These are phyloP conservation scores for Geotrichum aggregatum DNA, from an alignment of 1,139 yeast genomes.

Conservation along the genomic window DNA sequence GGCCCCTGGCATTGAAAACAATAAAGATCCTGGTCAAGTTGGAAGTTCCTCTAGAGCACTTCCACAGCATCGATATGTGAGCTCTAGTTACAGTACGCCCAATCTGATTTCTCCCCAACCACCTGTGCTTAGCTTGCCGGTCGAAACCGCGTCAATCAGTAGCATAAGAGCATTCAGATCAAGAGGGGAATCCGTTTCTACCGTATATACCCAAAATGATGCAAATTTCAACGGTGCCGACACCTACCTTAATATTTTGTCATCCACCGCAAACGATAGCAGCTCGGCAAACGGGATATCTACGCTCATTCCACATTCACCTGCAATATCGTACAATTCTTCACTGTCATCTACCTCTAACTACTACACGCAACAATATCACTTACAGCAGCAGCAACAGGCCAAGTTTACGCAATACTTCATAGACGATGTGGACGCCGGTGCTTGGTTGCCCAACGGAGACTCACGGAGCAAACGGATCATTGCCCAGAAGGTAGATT, in stretches of 20 bases:
- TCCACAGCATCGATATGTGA: background rate
- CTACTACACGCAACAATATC: conserved; percentile 18
- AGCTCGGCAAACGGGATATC: conserved; percentile 7
- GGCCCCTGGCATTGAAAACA: background rate
- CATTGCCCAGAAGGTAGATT: conserved; percentile 25
- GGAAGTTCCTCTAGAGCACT: background rate
- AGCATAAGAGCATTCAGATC: conserved; percentile 13
- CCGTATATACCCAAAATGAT: conserved; percentile 7
- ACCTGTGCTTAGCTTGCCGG: conserved; percentile 9
- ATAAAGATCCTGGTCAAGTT: background rate
- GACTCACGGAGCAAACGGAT: conserved; percentile 4
- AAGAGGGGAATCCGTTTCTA: conserved; percentile 16
- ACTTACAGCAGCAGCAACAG: conserved; percentile 9
- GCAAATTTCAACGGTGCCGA: background rate
- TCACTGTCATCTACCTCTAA: conserved; percentile 11
- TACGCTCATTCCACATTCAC: background rate
- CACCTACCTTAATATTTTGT: conserved; percentile 5
- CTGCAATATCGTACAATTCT: conserved; percentile 11
- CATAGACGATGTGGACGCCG: conserved; percentile 13
- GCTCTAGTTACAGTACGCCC: conserved; percentile 11
- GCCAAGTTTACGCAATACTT: conserved; percentile 3
- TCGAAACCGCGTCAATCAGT: conserved; percentile 14
- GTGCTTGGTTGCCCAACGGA: conserved; percentile 2
- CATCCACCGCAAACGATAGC: conserved; percentile 1
- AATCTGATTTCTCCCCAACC: conserved; percentile 5